Evolutionary conservation across 257 asterid genomes (phyloP).

Genomic region (Thymus quinquecostatus): DNA sequence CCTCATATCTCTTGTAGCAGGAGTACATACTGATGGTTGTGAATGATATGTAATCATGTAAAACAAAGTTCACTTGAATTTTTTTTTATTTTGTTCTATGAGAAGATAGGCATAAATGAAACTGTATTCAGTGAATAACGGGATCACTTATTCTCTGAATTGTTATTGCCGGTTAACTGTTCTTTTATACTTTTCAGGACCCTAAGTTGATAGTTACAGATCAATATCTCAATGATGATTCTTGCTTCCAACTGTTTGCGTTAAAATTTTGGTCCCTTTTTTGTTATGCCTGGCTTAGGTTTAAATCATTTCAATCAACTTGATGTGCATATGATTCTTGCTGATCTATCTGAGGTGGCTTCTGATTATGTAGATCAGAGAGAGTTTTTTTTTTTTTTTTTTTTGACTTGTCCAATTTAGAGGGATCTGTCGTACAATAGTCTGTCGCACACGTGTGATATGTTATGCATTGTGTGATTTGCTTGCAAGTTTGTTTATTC

Average conservation of each 20-base stretch:
- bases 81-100: neutral
- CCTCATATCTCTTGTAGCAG: slow-evolving; percentile 21
- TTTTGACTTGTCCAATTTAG: neutral
- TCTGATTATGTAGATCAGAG: neutral
- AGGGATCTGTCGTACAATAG: neutral
- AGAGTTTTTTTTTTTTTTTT: neutral
- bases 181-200: neutral
- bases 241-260: slow-evolving; percentile 7
- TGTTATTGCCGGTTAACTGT: neutral
- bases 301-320: slow-evolving; percentile 10
- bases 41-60: slow-evolving; percentile 4
- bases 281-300: neutral
- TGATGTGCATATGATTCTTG: slow-evolving; percentile 2
- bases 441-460: no score
- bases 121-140: slow-evolving; percentile 5
- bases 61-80: neutral
- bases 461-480: neutral
- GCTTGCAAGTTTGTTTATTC: slow-evolving; percentile 3
- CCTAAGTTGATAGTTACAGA: neutral
- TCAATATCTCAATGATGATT: neutral
- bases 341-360: slow-evolving; percentile 2
- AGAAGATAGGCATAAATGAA: neutral
- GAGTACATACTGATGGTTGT: slow-evolving; percentile 12
- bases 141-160: slow-evolving; percentile 2
- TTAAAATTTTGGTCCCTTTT: neutral